Evolutionary conservation across 495 filamentous ascomycete species (phyloP).

Genomic region (Aspergillus asperescens): DNA sequence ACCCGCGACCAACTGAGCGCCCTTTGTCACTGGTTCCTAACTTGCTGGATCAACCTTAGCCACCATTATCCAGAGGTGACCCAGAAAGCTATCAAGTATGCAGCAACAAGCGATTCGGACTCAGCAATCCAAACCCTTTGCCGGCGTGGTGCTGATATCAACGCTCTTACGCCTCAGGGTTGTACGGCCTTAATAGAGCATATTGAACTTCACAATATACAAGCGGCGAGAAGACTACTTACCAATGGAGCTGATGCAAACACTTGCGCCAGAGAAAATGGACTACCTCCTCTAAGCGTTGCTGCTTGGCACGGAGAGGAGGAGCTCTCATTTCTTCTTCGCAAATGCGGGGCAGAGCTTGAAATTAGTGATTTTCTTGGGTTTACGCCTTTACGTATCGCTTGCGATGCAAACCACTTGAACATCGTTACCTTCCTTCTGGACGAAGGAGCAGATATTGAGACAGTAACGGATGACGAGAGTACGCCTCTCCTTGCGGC

Average conservation of each 20-base stretch:
- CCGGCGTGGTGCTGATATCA: slow-evolving; percentile 17
- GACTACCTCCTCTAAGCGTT: slow-evolving; percentile 6
- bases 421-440: slow-evolving; percentile 14
- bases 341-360: slow-evolving; percentile 17
- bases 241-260: slow-evolving; percentile 20
- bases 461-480: neutral
- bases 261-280: neutral
- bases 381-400: slow-evolving; percentile 13
- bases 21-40: slow-evolving; percentile 13
- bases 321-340: slow-evolving; percentile 14
- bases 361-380: slow-evolving; percentile 6
- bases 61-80: neutral
- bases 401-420: slow-evolving; percentile 6
- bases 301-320: slow-evolving; percentile 13
- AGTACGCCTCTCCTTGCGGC: slow-evolving; percentile 4
- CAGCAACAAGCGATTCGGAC: slow-evolving; percentile 10
- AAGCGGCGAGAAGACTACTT: slow-evolving; percentile 10
- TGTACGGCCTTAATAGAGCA: slow-evolving; percentile 16
- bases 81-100: slow-evolving; percentile 7
- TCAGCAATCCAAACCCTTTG: slow-evolving; percentile 15
- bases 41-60: slow-evolving; percentile 17
- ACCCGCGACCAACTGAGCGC: neutral
- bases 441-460: slow-evolving; percentile 14
- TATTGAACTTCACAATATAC: neutral
- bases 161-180: neutral